These are phyloP conservation scores for Musa balbisiana DNA, from an alignment of 202 grass and related monocot genomes.

Conservation along the genomic window DNA sequence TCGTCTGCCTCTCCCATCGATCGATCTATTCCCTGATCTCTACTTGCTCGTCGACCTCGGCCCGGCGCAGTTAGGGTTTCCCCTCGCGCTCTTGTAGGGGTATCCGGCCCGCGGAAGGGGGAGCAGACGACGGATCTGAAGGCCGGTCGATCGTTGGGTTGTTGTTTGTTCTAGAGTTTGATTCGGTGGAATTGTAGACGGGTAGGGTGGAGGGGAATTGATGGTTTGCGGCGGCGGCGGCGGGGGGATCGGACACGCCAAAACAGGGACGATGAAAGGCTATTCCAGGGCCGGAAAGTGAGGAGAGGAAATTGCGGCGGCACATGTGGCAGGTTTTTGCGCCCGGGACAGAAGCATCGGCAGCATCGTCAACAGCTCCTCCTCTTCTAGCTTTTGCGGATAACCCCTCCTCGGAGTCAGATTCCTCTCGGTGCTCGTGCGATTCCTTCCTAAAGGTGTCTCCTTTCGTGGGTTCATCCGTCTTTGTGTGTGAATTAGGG, in stretches of 20 bases:
- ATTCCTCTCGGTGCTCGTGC: constrained; percentile 6
- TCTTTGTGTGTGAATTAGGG: not conserved
- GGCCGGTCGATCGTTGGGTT: not conserved
- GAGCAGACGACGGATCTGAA: not conserved
- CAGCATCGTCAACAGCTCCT: not conserved
- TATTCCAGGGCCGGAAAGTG: constrained; percentile 26
- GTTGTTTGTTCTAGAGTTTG: not conserved
- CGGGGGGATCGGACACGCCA: constrained; percentile 14
- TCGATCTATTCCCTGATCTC: not conserved
- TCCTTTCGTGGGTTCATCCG: constrained; percentile 5
- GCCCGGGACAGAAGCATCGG: constrained; percentile 10
- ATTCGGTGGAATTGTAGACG: not conserved
- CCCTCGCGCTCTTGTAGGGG: not conserved
- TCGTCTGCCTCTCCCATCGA: not conserved
- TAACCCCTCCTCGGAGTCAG: not conserved
- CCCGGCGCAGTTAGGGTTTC: not conserved
- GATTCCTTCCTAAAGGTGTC: constrained; percentile 21
- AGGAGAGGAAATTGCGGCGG: constrained; percentile 21
- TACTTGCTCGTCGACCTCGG: not conserved
- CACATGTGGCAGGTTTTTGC: constrained; percentile 24
- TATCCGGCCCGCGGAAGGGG: too few relatives aligned
- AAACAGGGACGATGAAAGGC: constrained; percentile 19
- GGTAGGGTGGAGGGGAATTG: constrained; percentile 1
- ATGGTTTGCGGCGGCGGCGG: constrained; percentile 7
- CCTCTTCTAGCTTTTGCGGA: not conserved